Evolutionary conservation across 225 moss, liverwort and hornwort genomes (phyloP), one percentile per base, ranked within the genome.

Genomic region (Ulota crispa): DNA sequence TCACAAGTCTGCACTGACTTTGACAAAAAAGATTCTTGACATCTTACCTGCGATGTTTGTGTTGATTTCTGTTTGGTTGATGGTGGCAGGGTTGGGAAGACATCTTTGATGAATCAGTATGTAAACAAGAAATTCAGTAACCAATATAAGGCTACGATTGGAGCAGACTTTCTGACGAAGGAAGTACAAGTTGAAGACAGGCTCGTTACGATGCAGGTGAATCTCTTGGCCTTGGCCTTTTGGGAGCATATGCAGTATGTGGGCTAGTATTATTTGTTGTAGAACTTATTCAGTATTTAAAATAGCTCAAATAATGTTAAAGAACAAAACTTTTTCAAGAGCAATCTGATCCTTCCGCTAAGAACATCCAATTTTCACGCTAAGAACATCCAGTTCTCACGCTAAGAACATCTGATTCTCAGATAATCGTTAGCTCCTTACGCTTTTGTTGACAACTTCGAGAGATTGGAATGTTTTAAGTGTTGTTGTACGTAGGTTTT

Each of bases 121-220:
- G 97, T 98, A 45, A 98, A 98, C 91, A 98, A 98, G 90, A 98
- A 98, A 89, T 98, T 98, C 84, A 98, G 93, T 86, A 94, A 93
- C 78, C 97, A 98, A 79, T 98, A 98, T 86, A 98, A 98, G 90
- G 97, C 97, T 50, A 98, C 97, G n/a, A 98, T 98, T 83, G 97
- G 97, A 68, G 95, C 95, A 43, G 95, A 98, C 84, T 98, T 98
- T 82, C 80, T 98, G 87, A 98, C 97, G 2, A 98, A 97, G 70
- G 95, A 97, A 84, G 97, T 97, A 30, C 97, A 97, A 87, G 97
- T 98, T 43, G 97, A 98, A 82, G 97, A 98, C 82, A 90, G 94
- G 70, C 97, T 98, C 76, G 97, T 98, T 23, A 98, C 97, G 53
- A 95, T 98, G 95, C 95, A 98, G 93, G 97, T 95, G 57, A 80